These are phyloP conservation scores for Adansonia grandidieri DNA, from an alignment of 441 rosid species.

Conservation along the genomic window DNA sequence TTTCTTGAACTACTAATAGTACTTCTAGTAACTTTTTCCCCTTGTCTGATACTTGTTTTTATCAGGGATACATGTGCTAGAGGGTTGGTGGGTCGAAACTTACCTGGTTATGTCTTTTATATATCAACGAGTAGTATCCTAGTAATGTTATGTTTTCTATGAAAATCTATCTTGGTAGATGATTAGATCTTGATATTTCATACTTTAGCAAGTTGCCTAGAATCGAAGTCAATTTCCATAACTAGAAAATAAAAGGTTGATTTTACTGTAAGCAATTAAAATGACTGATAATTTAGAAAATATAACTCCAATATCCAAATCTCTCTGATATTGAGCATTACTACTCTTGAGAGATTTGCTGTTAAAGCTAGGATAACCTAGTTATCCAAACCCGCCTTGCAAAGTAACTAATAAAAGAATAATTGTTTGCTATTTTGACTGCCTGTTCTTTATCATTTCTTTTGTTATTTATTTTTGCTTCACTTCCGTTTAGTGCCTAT, in stretches of 20 bases:
- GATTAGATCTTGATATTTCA: conserved; percentile 9
- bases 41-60: conserved; percentile 14
- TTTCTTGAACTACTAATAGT: neutral
- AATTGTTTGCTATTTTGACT: too few species aligned
- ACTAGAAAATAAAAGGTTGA: too few species aligned
- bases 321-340: too few species aligned
- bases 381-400: neutral
- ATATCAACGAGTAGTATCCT: conserved; percentile 5
- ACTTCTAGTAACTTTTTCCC: neutral
- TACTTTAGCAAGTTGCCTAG: neutral
- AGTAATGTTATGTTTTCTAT: neutral
- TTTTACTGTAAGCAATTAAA: too few species aligned
- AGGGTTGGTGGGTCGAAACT: conserved; percentile 72
- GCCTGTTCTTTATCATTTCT: too few species aligned
- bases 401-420: too few species aligned
- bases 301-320: too few species aligned
- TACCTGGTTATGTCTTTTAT: conserved; percentile 61
- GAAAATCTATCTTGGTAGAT: neutral
- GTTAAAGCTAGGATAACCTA: neutral
- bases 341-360: neutral
- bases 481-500: too few species aligned
- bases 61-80: conserved; percentile 70
- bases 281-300: too few species aligned
- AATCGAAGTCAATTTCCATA: too few species aligned
- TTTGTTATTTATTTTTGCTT: too few species aligned